Conservation (phyloP, 2,329 filamentous ascomycete genomes). For the Fusarium sublunatum region DNA sequence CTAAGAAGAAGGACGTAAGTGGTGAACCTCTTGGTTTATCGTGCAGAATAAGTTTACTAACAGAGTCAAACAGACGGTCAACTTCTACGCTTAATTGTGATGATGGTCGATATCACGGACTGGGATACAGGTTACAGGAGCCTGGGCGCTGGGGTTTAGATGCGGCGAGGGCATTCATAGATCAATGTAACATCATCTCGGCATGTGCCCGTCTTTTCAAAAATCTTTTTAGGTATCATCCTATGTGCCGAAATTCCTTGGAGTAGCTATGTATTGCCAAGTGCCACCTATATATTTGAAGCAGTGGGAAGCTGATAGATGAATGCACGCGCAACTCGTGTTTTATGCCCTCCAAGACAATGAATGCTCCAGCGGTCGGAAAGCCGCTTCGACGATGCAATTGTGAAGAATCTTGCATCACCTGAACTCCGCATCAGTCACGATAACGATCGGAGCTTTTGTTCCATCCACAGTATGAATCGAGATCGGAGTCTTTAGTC, state of each 20-base stretch:
- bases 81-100: conserved; percentile 62
- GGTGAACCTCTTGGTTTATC: not conserved
- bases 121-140: conserved; percentile 25
- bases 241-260: not conserved
- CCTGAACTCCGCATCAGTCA: not conserved
- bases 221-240: not conserved
- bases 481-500: conserved; percentile 19
- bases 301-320: not conserved
- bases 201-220: conserved; percentile 11
- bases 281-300: not conserved
- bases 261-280: not conserved
- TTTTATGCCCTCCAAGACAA: too few relatives aligned
- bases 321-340: too few relatives aligned
- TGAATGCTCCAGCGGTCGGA: not conserved
- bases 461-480: conserved; percentile 27
- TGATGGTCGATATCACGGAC: conserved; percentile 18
- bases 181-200: conserved; percentile 46
- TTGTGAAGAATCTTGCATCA: not conserved
- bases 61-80: conserved; percentile 61
- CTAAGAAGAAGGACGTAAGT: conserved; percentile 90
- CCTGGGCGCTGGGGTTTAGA: conserved; percentile 38
- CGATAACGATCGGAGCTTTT: conserved; percentile 34
- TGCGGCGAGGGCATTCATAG: conserved; percentile 37
- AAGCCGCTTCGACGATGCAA: not conserved
- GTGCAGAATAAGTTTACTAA: conserved; percentile 24